Evolutionary conservation across 2,329 filamentous ascomycete genomes (phyloP).

Genomic region (Diplodia corticola): DNA sequence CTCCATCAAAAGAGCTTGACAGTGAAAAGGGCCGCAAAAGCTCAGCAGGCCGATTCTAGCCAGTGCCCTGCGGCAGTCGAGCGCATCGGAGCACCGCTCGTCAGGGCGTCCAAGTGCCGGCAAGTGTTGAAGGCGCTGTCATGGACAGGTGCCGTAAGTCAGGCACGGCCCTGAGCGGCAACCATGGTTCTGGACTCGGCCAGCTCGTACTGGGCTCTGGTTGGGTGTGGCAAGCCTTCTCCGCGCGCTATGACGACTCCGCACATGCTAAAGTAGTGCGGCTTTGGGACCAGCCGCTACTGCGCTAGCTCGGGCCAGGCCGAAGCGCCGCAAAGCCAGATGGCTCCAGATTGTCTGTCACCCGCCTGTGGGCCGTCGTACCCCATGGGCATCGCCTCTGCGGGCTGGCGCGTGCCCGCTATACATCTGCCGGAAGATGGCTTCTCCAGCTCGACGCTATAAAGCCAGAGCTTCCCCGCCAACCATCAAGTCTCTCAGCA

Average conservation of each 20-base stretch:
- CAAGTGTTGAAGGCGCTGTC: neutral
- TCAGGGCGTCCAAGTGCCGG: neutral
- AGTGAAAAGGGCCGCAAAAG: slow-evolving; percentile 2
- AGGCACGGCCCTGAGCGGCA: neutral
- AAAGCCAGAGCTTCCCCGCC: neutral
- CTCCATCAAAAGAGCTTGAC: slow-evolving; percentile 3
- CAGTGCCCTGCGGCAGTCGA: neutral
- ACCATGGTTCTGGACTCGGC: slow-evolving; percentile 14
- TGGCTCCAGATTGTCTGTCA: neutral
- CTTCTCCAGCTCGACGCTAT: neutral
- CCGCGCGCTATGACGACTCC: slow-evolving; percentile 11
- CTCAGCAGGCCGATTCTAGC: neutral
- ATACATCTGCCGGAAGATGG: neutral
- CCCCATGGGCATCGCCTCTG: slow-evolving; percentile 12
- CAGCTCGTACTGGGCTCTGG: slow-evolving; percentile 14
- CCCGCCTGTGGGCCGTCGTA: slow-evolving; percentile 3
- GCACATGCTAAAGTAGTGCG: slow-evolving; percentile 11
- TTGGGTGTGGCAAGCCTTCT: neutral
- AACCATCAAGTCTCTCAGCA: neutral
- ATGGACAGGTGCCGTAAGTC: neutral
- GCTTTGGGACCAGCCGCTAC: neutral
- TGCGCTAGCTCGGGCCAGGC: neutral
- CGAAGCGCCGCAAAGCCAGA: neutral
- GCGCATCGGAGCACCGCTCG: neutral
- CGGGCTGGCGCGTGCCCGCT: neutral